A percentile compares a stretch with the other conserved stretches of the same genome.
Evolutionary conservation across 2,329 filamentous ascomycete genomes (phyloP).

Genomic region (Plenodomus tracheiphilus): DNA sequence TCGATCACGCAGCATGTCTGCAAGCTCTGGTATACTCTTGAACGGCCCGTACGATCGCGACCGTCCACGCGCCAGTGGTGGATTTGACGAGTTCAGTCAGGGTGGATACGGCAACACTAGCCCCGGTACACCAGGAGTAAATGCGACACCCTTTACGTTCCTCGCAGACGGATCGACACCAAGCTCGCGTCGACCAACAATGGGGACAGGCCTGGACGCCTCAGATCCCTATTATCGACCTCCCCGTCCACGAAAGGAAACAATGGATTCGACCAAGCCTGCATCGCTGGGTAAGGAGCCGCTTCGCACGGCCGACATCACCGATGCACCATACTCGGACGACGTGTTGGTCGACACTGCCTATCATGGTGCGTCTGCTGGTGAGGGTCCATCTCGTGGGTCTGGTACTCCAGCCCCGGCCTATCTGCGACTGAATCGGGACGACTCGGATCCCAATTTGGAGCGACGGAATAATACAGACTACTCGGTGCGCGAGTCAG

Average conservation of each 20-base stretch:
- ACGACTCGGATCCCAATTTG: slow-evolving; percentile 59
- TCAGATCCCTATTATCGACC: slow-evolving; percentile 87
- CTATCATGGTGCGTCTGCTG: slow-evolving; percentile 15
- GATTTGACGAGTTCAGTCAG: slow-evolving; percentile 58
- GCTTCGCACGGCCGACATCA: slow-evolving; percentile 52
- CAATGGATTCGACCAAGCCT: slow-evolving; percentile 58
- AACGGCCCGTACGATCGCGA: slow-evolving; percentile 51
- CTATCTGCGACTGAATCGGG: slow-evolving; percentile 54
- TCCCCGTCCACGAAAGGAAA: slow-evolving; percentile 67
- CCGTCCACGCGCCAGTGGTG: slow-evolving; percentile 53
- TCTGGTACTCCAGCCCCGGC: slow-evolving; percentile 48
- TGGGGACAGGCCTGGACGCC: slow-evolving; percentile 38
- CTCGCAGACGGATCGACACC: slow-evolving; percentile 54
- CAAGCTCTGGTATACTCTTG: slow-evolving; percentile 64
- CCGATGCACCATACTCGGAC: slow-evolving; percentile 51
- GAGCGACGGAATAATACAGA: slow-evolving; percentile 68
- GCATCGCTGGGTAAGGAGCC: slow-evolving; percentile 50
- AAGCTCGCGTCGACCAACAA: slow-evolving; percentile 46
- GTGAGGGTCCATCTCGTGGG: slow-evolving; percentile 40
- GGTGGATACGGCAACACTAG: slow-evolving; percentile 64
- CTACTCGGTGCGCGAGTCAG: slow-evolving; percentile 91
- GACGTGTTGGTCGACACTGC: slow-evolving; percentile 29
- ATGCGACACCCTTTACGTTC: slow-evolving; percentile 73
- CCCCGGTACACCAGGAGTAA: slow-evolving; percentile 71
- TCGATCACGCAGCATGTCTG: slow-evolving; percentile 62